Conservation (phyloP, 2,329 filamentous ascomycete species). For the Hirsutella minnesotensis region DNA sequence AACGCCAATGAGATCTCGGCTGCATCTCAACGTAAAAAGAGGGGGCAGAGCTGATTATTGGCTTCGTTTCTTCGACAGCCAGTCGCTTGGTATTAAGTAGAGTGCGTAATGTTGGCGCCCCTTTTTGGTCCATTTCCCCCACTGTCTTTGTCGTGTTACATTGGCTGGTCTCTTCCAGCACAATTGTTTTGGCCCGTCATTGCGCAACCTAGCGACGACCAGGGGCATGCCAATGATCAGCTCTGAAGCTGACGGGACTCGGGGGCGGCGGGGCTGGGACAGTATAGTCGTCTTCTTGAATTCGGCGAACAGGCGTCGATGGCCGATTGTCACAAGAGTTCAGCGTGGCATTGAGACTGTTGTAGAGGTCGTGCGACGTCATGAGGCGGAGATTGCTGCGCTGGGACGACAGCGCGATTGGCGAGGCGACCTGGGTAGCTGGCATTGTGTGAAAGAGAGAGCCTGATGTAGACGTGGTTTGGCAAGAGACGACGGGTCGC, state of each 20-base stretch:
- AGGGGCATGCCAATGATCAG: conserved; percentile 39
- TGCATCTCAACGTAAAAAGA: not conserved
- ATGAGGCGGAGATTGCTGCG: conserved; percentile 30
- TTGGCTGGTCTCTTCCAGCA: not conserved
- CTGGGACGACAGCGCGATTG: conserved; percentile 35
- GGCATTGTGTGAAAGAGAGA: conserved; percentile 15
- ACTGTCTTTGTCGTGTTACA: not conserved
- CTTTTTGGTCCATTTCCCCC: not conserved
- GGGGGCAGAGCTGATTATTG: not conserved
- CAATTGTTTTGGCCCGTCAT: not conserved
- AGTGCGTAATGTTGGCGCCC: not conserved
- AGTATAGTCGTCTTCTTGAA: conserved; percentile 47
- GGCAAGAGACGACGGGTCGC: not conserved
- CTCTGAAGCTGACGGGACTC: conserved; percentile 49
- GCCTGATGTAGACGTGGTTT: not conserved
- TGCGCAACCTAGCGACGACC: conserved; percentile 13
- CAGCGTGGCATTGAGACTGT: conserved; percentile 40
- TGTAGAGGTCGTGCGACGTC: conserved; percentile 38
- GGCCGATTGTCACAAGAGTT: conserved; percentile 28
- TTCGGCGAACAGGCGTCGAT: conserved; percentile 35
- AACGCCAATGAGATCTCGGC: not conserved
- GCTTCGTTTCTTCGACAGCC: not conserved
- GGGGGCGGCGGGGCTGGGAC: conserved; percentile 55
- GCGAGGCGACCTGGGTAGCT: conserved; percentile 24
- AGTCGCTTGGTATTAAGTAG: not conserved